phyloP scores from a whole-genome alignment of 768 basidiomycete species.

The Lactifluus rugatus region DNA sequence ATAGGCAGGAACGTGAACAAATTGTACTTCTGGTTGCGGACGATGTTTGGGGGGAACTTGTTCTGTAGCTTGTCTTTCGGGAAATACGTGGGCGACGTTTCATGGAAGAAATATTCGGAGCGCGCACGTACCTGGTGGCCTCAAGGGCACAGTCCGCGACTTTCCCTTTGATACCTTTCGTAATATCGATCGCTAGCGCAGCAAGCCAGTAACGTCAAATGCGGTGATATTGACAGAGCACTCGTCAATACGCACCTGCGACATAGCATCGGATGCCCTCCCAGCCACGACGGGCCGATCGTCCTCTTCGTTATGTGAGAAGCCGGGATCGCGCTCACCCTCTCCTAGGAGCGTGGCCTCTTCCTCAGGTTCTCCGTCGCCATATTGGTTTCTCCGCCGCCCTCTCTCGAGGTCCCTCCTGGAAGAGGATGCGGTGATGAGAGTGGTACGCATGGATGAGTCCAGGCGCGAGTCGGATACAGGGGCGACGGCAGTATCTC shows the following conservation, averaged over 20 bases:
- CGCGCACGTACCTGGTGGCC: slow-evolving; percentile 46
- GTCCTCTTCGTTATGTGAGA: slow-evolving; percentile 31
- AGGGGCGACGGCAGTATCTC: background rate
- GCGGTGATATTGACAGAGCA: background rate
- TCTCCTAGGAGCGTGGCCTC: slow-evolving; percentile 15
- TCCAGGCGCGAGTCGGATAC: slow-evolving; percentile 2
- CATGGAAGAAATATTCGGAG: background rate
- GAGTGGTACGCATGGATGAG: slow-evolving; percentile 10
- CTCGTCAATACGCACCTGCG: slow-evolving; percentile 21
- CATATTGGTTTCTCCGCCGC: slow-evolving; percentile 12
- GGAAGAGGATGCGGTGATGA: slow-evolving; percentile 1
- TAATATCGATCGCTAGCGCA: slow-evolving; percentile 24
- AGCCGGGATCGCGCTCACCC: slow-evolving; percentile 29
- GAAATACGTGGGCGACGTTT: background rate
- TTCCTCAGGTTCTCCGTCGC: slow-evolving; percentile 13
- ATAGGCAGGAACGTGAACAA: slow-evolving; percentile 93
- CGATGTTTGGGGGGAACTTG: slow-evolving; percentile 76
- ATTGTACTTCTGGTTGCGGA: slow-evolving; percentile 98
- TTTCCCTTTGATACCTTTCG: slow-evolving; percentile 44
- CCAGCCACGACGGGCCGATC: slow-evolving; percentile 21
- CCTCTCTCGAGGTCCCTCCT: slow-evolving; percentile 5
- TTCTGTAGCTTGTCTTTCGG: slow-evolving; percentile 57
- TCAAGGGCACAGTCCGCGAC: slow-evolving; percentile 70
- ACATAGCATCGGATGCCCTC: slow-evolving; percentile 15
- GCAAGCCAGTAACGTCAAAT: slow-evolving; percentile 16